Conservation (phyloP, 78 protist genomes). For the Dictyostelium citrinum region DNA sequence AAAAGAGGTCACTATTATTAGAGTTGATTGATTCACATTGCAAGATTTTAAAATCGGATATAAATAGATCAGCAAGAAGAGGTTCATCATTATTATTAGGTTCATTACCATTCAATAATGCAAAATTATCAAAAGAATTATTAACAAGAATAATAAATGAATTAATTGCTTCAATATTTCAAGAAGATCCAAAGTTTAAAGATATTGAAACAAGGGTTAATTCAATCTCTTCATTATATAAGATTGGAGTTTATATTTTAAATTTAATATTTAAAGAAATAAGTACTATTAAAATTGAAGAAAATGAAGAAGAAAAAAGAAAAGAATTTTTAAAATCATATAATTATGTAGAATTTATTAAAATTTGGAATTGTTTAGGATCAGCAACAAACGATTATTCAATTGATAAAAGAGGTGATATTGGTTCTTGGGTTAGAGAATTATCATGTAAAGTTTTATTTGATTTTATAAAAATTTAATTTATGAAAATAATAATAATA, state of each 20-base stretch:
- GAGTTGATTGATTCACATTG: not conserved
- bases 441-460: conserved; percentile 35
- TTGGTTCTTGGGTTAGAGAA: conserved; percentile 88
- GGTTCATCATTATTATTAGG: conserved; percentile 75
- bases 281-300: too few species aligned
- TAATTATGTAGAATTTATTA: not conserved
- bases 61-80: conserved; percentile 59
- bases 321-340: not conserved
- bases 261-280: not conserved
- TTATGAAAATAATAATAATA: too few species aligned
- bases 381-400: conserved; percentile 61
- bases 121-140: not conserved
- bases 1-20: not conserved
- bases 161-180: conserved; percentile 11
- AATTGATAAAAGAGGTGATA: conserved; percentile 80
- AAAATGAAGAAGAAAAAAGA: not conserved
- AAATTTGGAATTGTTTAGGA: not conserved
- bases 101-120: conserved; percentile 22
- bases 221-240: conserved; percentile 45
- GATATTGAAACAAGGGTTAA: conserved; percentile 94
- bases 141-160: conserved; percentile 5
- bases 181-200: conserved; percentile 45
- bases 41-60: conserved; percentile 4
- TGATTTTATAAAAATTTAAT: too few species aligned
- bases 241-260: not conserved